phyloP scores from a whole-genome alignment of 495 filamentous ascomycete species.

The Letharia lupina region DNA sequence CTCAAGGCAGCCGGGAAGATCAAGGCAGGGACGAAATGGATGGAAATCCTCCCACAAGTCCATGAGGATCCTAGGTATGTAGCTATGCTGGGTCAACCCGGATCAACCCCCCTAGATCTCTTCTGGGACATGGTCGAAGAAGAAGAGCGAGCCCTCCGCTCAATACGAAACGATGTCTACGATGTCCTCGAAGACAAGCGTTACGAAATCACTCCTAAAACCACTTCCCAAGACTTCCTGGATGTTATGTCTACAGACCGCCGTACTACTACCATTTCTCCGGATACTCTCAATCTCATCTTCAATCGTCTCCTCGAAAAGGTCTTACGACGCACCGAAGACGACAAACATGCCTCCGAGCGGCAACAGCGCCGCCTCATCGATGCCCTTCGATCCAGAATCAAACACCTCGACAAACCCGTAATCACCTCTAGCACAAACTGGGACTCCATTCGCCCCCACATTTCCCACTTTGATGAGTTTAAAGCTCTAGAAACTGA shows the following conservation, averaged over 20 bases:
- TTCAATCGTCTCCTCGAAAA: conserved; percentile 84
- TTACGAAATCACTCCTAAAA: conserved; percentile 79
- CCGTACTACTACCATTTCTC: conserved; percentile 74
- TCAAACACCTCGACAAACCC: conserved; percentile 82
- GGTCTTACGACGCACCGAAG: conserved; percentile 63
- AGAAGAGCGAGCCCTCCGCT: conserved; percentile 75
- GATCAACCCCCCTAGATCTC: conserved; percentile 85
- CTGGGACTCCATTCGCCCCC: conserved; percentile 74
- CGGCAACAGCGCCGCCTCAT: conserved; percentile 76
- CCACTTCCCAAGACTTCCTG: conserved; percentile 79
- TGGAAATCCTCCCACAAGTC: conserved; percentile 66
- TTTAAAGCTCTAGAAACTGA: conserved; percentile 75
- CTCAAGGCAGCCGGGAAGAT: conserved; percentile 71
- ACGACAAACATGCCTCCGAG: conserved; percentile 75
- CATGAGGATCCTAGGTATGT: conserved; percentile 75
- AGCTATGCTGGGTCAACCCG: conserved; percentile 75
- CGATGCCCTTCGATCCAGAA: conserved; percentile 75
- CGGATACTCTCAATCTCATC: conserved; percentile 63
- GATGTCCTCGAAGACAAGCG: conserved; percentile 93
- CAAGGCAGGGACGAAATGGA: conserved; percentile 87
- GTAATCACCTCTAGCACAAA: conserved; percentile 66
- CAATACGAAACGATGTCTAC: conserved; percentile 72
- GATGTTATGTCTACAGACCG: conserved; percentile 68
- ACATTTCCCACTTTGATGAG: conserved; percentile 72
- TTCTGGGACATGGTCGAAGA: conserved; percentile 97